These are phyloP conservation scores for Haematococcus sp. DNA, from an alignment of 139 green algal genomes.

Conservation along the genomic window DNA sequence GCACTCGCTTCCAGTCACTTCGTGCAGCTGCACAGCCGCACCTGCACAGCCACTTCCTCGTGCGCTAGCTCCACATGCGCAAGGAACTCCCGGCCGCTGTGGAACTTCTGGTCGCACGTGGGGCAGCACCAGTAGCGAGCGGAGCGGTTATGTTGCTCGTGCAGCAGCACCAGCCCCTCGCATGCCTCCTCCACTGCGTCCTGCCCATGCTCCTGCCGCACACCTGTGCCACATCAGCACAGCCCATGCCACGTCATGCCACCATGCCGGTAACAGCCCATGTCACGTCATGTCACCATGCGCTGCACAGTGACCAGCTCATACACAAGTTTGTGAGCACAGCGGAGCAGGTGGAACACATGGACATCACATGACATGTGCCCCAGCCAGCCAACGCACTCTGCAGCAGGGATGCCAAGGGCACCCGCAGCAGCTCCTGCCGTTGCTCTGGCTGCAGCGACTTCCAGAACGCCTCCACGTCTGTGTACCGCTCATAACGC, in stretches of 20 bases:
- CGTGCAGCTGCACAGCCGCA: too few relatives aligned
- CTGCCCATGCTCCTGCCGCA: slow-evolving; percentile 47
- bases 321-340: too few relatives aligned
- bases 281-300: not conserved
- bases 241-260: too few relatives aligned
- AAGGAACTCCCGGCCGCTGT: slow-evolving; percentile 39
- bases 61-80: slow-evolving; percentile 56
- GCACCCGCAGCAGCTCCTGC: slow-evolving; percentile 50
- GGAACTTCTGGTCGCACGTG: slow-evolving; percentile 55
- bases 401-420: slow-evolving; percentile 46
- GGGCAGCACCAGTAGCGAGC: slow-evolving; percentile 62
- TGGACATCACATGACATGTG: too few relatives aligned
- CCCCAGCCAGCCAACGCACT: slow-evolving; percentile 20
- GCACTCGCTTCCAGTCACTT: too few relatives aligned
- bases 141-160: slow-evolving; percentile 41
- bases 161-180: slow-evolving; percentile 60
- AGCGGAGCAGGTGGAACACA: too few relatives aligned
- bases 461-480: slow-evolving; percentile 54
- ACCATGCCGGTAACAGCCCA: not conserved
- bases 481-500: slow-evolving; percentile 41
- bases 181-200: slow-evolving; percentile 54
- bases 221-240: slow-evolving; percentile 33
- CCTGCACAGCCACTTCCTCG: slow-evolving; percentile 46
- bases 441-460: slow-evolving; percentile 42
- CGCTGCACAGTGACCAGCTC: too few relatives aligned